phyloP scores from a whole-genome alignment of 306 rosid species.

The Casuarina glauca region DNA sequence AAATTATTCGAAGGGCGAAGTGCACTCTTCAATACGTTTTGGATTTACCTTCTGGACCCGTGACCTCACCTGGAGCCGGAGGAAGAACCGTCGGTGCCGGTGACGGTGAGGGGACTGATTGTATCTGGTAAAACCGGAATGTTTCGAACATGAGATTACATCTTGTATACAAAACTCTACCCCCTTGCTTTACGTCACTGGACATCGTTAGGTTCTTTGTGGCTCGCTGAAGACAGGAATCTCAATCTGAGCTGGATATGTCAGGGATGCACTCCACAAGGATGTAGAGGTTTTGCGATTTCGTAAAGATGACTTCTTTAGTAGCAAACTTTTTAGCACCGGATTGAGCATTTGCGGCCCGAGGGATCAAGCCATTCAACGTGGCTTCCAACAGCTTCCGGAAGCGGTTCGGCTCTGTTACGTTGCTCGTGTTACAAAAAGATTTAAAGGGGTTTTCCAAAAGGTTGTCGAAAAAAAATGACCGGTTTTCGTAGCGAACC shows the following conservation, averaged over 20 bases:
- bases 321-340: not conserved
- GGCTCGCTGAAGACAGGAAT: not conserved
- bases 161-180: not conserved
- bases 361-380: not conserved
- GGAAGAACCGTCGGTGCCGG: too few species aligned
- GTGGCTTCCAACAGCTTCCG: not conserved
- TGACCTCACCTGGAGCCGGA: not conserved
- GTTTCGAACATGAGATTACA: not conserved
- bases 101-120: too few species aligned
- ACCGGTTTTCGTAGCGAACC: slow-evolving; percentile 29
- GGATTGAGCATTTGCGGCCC: not conserved
- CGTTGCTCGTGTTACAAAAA: too few species aligned
- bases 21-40: too few species aligned
- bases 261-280: slow-evolving; percentile 7
- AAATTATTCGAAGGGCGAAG: too few species aligned
- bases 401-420: not conserved
- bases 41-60: too few species aligned
- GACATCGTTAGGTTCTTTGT: not conserved
- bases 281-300: not conserved
- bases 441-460: too few species aligned
- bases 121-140: not conserved
- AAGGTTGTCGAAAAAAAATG: not conserved
- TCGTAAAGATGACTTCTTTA: not conserved
- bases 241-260: not conserved
- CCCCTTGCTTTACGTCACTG: not conserved